A percentile compares a stretch with the other conserved stretches of the same genome.
These are phyloP conservation scores for Debaryomyces robertsiae DNA, from an alignment of 1,139 yeast genomes.

Conservation along the genomic window DNA sequence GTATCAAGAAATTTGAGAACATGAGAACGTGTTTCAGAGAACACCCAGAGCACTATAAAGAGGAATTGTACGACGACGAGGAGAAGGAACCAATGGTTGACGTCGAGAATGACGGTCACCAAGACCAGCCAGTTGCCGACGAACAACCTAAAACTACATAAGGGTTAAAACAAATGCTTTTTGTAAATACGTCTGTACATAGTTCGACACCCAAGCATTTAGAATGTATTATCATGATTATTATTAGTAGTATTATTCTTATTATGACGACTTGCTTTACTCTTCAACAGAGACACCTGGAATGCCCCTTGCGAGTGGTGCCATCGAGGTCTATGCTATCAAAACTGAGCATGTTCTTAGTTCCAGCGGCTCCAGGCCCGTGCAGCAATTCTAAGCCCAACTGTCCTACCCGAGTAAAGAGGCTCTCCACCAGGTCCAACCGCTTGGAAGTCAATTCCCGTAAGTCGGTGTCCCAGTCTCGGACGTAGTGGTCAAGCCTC, in stretches of 20 bases:
- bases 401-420: slow-evolving; percentile 48
- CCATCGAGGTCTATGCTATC: slow-evolving; percentile 41
- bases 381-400: slow-evolving; percentile 34
- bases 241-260: slow-evolving; percentile 1
- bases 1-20: slow-evolving; percentile 85
- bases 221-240: slow-evolving; percentile 1
- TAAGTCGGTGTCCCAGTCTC: slow-evolving; percentile 46
- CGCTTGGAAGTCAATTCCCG: slow-evolving; percentile 48
- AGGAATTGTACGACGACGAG: slow-evolving; percentile 81
- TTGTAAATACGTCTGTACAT: slow-evolving; percentile 8
- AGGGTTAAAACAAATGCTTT: slow-evolving; percentile 2
- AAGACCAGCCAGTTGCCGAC: slow-evolving; percentile 14
- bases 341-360: slow-evolving; percentile 34
- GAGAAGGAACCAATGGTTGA: slow-evolving; percentile 25
- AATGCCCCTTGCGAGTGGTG: slow-evolving; percentile 4
- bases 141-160: slow-evolving; percentile 2
- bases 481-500: slow-evolving; percentile 36
- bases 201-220: slow-evolving; percentile 4
- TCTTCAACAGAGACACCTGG: slow-evolving; percentile 28
- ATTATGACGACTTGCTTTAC: not conserved
- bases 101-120: slow-evolving; percentile 15
- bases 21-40: slow-evolving; percentile 96
- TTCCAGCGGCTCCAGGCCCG: slow-evolving; percentile 16
- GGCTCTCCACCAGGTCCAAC: slow-evolving; percentile 36
- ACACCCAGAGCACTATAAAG: slow-evolving; percentile 93